phyloP scores from a whole-genome alignment of 441 rosid species.

The Gossypium armourianum region DNA sequence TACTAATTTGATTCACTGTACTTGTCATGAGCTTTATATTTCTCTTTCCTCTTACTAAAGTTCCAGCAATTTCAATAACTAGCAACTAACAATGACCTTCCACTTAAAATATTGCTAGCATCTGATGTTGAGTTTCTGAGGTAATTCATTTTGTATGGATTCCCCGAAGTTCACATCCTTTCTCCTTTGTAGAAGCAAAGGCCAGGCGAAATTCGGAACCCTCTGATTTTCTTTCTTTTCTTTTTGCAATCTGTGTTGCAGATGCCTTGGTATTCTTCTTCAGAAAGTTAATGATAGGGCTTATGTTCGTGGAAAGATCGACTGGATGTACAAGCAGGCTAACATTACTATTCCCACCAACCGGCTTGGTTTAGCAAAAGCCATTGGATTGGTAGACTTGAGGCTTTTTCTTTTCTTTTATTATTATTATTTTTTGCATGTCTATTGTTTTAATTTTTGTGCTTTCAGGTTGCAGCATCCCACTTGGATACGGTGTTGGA shows the following conservation, averaged over 20 bases:
- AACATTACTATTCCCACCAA: slow-evolving; percentile 75
- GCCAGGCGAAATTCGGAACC: slow-evolving; percentile 6
- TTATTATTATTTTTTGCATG: slow-evolving; percentile 10
- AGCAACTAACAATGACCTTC: background rate
- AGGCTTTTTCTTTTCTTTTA: slow-evolving; percentile 2
- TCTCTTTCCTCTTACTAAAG: background rate
- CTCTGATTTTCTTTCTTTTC: background rate
- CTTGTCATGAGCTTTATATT: background rate
- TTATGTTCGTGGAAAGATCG: slow-evolving; percentile 78
- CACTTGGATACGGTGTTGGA: slow-evolving; percentile 92
- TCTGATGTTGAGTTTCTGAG: background rate
- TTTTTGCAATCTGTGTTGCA: slow-evolving; percentile 22
- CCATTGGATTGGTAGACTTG: slow-evolving; percentile 83
- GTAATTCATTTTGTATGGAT: background rate
- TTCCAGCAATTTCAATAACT: slow-evolving; percentile 1
- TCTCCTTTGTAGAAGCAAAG: background rate
- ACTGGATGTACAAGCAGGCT: slow-evolving; percentile 86
- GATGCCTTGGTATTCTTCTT: slow-evolving; percentile 89
- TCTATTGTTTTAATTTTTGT: slow-evolving; percentile 20
- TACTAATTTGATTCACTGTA: background rate
- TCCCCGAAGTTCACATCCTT: background rate
- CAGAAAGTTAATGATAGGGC: slow-evolving; percentile 82
- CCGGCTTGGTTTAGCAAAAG: slow-evolving; percentile 96
- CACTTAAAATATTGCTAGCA: background rate
- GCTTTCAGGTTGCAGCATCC: slow-evolving; percentile 85